Base-by-base conservation (phyloP, 148 eudicot genomes). In the Hydrangea macrophylla region DNA sequence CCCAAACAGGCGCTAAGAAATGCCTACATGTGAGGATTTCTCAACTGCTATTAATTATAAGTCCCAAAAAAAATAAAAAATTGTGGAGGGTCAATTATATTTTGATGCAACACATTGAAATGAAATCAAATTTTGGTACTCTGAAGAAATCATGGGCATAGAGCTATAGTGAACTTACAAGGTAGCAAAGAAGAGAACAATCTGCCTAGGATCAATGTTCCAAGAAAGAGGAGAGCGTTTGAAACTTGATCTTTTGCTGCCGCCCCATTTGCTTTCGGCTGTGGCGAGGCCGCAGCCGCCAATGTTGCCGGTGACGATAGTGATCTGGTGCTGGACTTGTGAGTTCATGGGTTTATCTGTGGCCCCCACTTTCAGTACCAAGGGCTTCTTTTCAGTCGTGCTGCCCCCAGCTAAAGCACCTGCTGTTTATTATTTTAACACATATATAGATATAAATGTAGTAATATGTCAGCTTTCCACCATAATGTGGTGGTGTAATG, bases 101-200 rank as follows among this genome's bases (percentile, higher is more conserved):
- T n/a, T n/a, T n/a, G n/a, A n/a, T n/a, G n/a, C n/a, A n/a, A n/a
- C n/a, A n/a, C n/a, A n/a, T n/a, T n/a, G n/a, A n/a, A n/a, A n/a
- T n/a, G n/a, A n/a, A n/a, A n/a, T n/a, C n/a, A n/a, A n/a, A n/a
- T n/a, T n/a, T n/a, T n/a, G n/a, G n/a, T n/a, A n/a, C n/a, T n/a
- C n/a, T n/a, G n/a, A n/a, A n/a, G n/a, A n/a, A n/a, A n/a, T n/a
- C n/a, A n/a, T n/a, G n/a, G n/a, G n/a, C 51, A 44, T 1, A 7
- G 17, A 20, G 51, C 2, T n/a, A n/a, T 35, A 45, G 35, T 44
- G 35, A 44, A 83, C 96, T 76, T 77, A 90, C 96, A 90, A 59
- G 37, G 92, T 87, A 64, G 96, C 96, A 55, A 87, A 87, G 76
- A 90, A 64, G 70, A 90, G 66, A 42, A 87, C 70, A 56, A 90